Base-by-base conservation (phyloP, 768 basidiomycete species). In the Amanita rubescens region DNA sequence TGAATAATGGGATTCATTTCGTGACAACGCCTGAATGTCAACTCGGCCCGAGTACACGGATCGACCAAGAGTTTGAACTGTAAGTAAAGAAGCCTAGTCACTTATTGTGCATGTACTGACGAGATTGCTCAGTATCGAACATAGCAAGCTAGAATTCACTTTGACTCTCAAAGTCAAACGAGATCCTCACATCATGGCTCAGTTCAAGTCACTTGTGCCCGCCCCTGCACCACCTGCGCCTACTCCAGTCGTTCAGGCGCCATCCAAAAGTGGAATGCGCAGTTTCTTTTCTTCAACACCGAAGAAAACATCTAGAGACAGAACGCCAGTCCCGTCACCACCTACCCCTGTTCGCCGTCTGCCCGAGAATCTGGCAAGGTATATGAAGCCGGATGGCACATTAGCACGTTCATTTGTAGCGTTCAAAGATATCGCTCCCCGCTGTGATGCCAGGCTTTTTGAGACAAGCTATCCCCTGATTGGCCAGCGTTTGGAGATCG, bases 1-100 rank as follows among this genome's bases (percentile, higher is more conserved):
- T 98, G 57, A 96, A 98, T 69, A 98, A 98, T 62, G 94, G 94
- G 7, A 94, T 97, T 47, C 94, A 96, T 67, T 94, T 87, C 58
- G 94, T 97, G 33, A 90, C 89, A 3, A 96, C 91, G 7, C 92
- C 89, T 1, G 87, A 90, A 61, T 80, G 75, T 51, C 72, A 74
- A n/a, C 65, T 94, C 2, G 72, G 66, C 25, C 63, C 66, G 38
- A 81, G 86, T 44, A 77, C 79, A 49, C 73, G 75, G 10, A 86
- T 94, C 51, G 85, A 90, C 44, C 90, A 93, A 65, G 92, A 94
- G 65, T 94, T 94, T 61, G 92, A 94, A 62, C 71, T 94, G 90
- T 93, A 65, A 47, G 90, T 75, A 5, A 43, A n/a, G n/a, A n/a
- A 34, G 7, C 43, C 56, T 43, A 17, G 48, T 8, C 44, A 44